These are phyloP conservation scores for Eryngium alpinum DNA, from an alignment of 140 eudicot species.

Conservation along the genomic window DNA sequence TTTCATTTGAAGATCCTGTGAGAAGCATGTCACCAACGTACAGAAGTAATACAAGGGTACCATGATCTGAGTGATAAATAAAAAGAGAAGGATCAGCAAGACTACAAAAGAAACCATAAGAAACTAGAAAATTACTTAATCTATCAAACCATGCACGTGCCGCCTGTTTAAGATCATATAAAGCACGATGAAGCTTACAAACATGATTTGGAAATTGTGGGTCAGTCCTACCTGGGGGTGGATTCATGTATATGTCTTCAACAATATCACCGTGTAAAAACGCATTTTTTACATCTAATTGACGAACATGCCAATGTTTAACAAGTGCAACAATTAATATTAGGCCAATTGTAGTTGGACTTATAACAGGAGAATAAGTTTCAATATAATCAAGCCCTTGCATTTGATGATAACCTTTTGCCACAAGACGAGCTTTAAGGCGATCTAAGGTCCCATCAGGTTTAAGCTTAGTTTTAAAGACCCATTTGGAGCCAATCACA, in stretches of 20 bases:
- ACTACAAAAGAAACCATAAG: background rate
- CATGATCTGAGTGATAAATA: background rate
- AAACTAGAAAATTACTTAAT: background rate
- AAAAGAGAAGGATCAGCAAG: conserved; percentile 11
- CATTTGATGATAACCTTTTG: conserved; percentile 3
- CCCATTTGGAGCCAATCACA: conserved; percentile 18
- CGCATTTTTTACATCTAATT: background rate
- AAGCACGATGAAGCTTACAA: background rate
- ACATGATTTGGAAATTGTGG: background rate
- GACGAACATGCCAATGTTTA: background rate
- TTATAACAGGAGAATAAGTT: background rate
- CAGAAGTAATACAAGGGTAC: background rate
- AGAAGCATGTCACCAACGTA: conserved; percentile 10
- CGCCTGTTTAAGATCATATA: conserved; percentile 4
- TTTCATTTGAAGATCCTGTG: background rate
- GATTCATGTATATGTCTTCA: conserved; percentile 1
- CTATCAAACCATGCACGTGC: conserved; percentile 16
- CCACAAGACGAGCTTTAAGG: conserved; percentile 6
- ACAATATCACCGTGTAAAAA: background rate
- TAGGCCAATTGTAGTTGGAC: background rate
- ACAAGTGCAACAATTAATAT: background rate
- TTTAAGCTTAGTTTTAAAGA: conserved; percentile 5
- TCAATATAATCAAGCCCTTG: background rate
- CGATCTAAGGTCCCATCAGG: conserved; percentile 8
- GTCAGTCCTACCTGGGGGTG: background rate